Percentiles rank a stretch among this genome's conserved stretches.
Evolutionary conservation across 345 rosid genomes (phyloP).

Genomic region (Eutrema heterophyllum): DNA sequence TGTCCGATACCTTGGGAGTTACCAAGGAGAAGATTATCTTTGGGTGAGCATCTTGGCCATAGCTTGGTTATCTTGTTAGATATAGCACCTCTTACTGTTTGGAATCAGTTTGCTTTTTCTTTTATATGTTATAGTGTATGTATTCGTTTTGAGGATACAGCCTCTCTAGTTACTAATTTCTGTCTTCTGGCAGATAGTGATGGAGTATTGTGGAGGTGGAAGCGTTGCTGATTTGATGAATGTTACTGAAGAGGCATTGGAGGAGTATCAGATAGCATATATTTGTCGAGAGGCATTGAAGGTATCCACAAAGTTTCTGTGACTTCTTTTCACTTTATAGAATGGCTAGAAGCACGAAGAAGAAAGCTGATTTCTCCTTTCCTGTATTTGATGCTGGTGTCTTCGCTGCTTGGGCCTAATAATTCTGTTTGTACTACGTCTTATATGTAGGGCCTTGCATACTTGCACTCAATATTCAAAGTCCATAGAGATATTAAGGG

Average conservation of each 20-base stretch:
- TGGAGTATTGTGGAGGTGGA: constrained; percentile 99
- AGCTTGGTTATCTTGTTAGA: constrained; percentile 5
- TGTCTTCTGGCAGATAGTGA: constrained; percentile 80
- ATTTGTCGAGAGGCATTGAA: constrained; percentile 90
- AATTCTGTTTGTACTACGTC: constrained; percentile 10
- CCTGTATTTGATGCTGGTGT: constrained; percentile 3
- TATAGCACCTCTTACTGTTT: not conserved
- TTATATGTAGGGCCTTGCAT: constrained; percentile 81
- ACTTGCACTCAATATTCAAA: constrained; percentile 94
- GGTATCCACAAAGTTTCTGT: constrained; percentile 40
- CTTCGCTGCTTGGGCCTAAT: constrained; percentile 13
- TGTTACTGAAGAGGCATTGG: constrained; percentile 80
- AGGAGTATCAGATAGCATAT: constrained; percentile 95
- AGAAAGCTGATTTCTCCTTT: constrained; percentile 11
- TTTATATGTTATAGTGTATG: not conserved
- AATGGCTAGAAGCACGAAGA: constrained; percentile 14
- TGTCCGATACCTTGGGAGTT: constrained; percentile 93
- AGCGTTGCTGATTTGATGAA: constrained; percentile 96
- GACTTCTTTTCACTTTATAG: constrained; percentile 7
- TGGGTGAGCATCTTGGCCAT: constrained; percentile 54
- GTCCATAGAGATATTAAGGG: constrained; percentile 99
- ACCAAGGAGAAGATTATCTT: constrained; percentile 98
- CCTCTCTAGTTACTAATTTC: constrained; percentile 24
- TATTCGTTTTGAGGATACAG: not conserved
- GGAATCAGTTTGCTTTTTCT: not conserved